Evolutionary conservation across 208 protist genomes (phyloP).

Genomic region (Vickermania spadyakhi): DNA sequence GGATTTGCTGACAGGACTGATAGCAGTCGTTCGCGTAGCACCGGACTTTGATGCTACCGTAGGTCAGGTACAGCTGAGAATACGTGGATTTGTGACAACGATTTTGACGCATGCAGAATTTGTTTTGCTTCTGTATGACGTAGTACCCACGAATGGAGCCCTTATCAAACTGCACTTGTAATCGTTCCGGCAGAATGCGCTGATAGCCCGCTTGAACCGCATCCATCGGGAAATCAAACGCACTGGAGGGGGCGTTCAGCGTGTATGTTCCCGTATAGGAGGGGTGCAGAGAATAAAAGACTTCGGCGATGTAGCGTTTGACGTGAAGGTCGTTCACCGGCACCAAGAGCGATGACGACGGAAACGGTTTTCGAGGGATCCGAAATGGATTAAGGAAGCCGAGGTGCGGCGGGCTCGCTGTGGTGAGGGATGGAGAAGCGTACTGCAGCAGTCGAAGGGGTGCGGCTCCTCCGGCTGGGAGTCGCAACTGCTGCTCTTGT

Average conservation of each 20-base stretch:
- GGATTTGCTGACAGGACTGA: constrained; percentile 46
- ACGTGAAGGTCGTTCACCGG: constrained; percentile 24
- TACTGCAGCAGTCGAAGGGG: constrained; percentile 3
- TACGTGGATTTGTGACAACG: constrained; percentile 61
- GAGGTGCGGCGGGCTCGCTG: background rate
- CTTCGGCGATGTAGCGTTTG: constrained; percentile 50
- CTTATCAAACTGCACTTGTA: constrained; percentile 60
- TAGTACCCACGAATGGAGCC: constrained; percentile 73
- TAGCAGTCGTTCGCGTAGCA: constrained; percentile 88
- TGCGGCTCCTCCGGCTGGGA: background rate
- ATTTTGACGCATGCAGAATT: constrained; percentile 55
- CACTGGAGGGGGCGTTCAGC: background rate
- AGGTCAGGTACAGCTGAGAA: constrained; percentile 81
- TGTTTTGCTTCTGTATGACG: constrained; percentile 66
- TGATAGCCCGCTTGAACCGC: background rate
- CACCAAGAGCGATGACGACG: background rate
- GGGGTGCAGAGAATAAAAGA: constrained; percentile 56
- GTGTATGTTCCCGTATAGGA: constrained; percentile 20
- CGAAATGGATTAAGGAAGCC: background rate
- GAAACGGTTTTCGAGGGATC: background rate
- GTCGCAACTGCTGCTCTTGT: too few species aligned
- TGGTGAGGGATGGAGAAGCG: background rate
- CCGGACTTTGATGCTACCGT: constrained; percentile 82
- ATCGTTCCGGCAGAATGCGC: constrained; percentile 26
- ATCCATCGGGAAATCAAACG: background rate